Base-by-base conservation (phyloP, 2,329 filamentous ascomycete genomes). In the Tolypocladium endophyticum region DNA sequence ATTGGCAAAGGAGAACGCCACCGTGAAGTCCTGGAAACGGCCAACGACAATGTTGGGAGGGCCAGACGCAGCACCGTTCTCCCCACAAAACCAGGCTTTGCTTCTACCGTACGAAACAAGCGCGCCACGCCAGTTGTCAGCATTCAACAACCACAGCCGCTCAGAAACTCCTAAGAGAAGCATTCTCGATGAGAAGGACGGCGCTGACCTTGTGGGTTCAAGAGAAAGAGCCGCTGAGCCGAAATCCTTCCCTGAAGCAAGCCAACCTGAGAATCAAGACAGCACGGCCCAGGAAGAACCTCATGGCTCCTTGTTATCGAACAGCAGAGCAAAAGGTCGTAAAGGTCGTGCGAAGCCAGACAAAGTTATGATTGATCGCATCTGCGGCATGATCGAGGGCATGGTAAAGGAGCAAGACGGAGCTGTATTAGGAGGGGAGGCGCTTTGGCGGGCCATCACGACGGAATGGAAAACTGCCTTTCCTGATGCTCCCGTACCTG, bases 351-450 rank as follows among this genome's bases (percentile, higher is more conserved):
- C 25, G 18, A 55, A 43, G 28, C 30, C 47, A 16, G 39, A 47
- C 35, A 30, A 61, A 50, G 25, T 1, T n/a, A 39, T 28, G 4
- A 62, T 59, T n/a, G 63, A 56, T 9, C 64, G 66, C 12, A 63
- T 71, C 12, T 65, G 61, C 25, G 60, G 64, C 28, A 64, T 71
- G 12, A 64, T 74, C 20, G 65, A 68, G 7, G 65, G 67, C 4
- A 62, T 72, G 36, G 64, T 74, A 36, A 63, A 61, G n/a, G 66
- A 70, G 38, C 65, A 70, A 7, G 67, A 70, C 1, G 81, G 81
- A 0, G 77, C 79, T 1, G 79, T 84, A 53, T 79, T 82, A 1
- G 78, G 79, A 20, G 79, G 79, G 30, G 73, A 76, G 47, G 72
- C 78, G 4, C 68, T 84, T 5, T 82, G 79, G 71, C 76, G 78